A percentile compares a stretch with the other conserved stretches of the same genome.
These are phyloP conservation scores for Paecilomyces sp. DNA, from an alignment of 2,329 filamentous ascomycete species.

Conservation along the genomic window DNA sequence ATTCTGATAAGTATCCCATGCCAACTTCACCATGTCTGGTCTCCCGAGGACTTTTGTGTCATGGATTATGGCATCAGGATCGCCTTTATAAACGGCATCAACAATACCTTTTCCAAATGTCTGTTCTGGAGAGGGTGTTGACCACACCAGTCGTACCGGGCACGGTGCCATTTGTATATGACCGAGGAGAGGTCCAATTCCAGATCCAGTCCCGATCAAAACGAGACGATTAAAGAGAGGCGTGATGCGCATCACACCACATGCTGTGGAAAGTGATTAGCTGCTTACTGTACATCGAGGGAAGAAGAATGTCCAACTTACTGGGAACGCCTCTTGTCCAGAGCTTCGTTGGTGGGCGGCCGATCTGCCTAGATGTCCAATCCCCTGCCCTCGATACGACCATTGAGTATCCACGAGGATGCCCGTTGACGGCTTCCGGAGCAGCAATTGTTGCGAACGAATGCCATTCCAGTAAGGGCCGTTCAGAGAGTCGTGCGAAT, in stretches of 20 bases:
- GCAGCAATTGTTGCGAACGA: constrained; percentile 15
- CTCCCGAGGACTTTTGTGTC: neutral
- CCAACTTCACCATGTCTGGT: neutral
- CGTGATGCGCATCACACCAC: constrained; percentile 28
- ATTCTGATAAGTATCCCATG: constrained; percentile 14
- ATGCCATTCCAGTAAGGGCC: constrained; percentile 16
- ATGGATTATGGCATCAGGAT: neutral
- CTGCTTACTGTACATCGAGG: neutral
- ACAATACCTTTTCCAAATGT: constrained; percentile 23
- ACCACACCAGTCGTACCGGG: constrained; percentile 25
- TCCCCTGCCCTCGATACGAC: constrained; percentile 7
- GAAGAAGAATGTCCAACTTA: neutral
- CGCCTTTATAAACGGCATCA: neutral
- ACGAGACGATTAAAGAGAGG: constrained; percentile 27
- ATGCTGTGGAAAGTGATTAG: constrained; percentile 8
- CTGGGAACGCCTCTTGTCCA: constrained; percentile 13
- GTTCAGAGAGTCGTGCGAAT: constrained; percentile 10
- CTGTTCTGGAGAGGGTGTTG: constrained; percentile 22
- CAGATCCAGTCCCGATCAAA: constrained; percentile 33
- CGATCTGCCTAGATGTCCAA: constrained; percentile 15
- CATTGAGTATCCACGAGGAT: neutral
- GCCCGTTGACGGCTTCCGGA: neutral
- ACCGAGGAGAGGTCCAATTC: constrained; percentile 31
- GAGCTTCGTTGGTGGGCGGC: constrained; percentile 10
- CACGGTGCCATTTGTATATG: constrained; percentile 20